Evolutionary conservation across 495 filamentous ascomycete species (phyloP).

Genomic region (Neurospora sp.): DNA sequence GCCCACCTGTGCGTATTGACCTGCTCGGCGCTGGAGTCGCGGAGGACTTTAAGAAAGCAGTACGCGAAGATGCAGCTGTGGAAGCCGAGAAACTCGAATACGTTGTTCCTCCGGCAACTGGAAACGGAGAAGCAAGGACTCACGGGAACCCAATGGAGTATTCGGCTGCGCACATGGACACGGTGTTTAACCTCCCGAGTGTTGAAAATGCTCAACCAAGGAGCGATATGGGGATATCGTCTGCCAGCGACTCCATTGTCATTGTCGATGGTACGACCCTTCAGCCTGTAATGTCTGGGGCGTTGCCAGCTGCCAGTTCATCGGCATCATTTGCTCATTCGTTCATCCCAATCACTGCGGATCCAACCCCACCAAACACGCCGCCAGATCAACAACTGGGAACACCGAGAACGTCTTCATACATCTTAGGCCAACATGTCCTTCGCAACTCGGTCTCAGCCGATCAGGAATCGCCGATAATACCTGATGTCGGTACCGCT

Average conservation of each 20-base stretch:
- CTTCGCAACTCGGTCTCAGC: constrained; percentile 19
- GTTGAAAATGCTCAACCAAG: constrained; percentile 18
- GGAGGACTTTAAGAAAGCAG: constrained; percentile 60
- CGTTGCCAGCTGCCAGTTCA: constrained; percentile 30
- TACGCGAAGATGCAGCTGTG: constrained; percentile 44
- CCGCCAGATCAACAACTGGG: constrained; percentile 33
- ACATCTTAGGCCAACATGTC: constrained; percentile 36
- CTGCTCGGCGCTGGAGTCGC: constrained; percentile 66
- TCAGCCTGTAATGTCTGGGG: constrained; percentile 36
- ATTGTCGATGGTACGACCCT: constrained; percentile 65
- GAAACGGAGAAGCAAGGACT: not conserved
- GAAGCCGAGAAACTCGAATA: constrained; percentile 26
- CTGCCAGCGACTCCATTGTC: constrained; percentile 75
- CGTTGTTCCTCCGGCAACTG: constrained; percentile 6
- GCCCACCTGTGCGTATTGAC: constrained; percentile 53
- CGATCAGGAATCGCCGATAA: constrained; percentile 28
- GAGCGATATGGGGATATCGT: constrained; percentile 51
- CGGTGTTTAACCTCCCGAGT: constrained; percentile 10
- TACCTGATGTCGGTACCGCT: constrained; percentile 18
- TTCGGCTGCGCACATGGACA: constrained; percentile 29
- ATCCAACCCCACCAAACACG: constrained; percentile 45
- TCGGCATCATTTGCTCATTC: constrained; percentile 41
- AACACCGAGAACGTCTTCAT: constrained; percentile 41
- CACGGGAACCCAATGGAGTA: constrained; percentile 23
- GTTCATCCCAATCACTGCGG: constrained; percentile 32